A percentile compares a stretch with the other conserved stretches of the same genome.
These are phyloP conservation scores for Daldinia vernicosa DNA, from an alignment of 495 filamentous ascomycete genomes.

Conservation along the genomic window DNA sequence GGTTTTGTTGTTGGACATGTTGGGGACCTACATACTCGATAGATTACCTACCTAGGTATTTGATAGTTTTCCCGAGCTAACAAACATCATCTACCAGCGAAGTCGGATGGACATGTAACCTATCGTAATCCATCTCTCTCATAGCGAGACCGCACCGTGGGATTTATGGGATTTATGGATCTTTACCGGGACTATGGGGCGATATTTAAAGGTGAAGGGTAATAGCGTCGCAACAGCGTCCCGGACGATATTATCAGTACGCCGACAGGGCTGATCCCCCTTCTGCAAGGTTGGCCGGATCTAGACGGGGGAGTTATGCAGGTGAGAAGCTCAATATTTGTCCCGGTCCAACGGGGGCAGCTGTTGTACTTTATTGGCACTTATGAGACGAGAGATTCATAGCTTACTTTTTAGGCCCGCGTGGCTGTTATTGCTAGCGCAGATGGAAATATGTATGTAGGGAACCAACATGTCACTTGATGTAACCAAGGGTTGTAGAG, in stretches of 20 bases:
- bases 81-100: slow-evolving; percentile 4
- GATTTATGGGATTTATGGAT: not conserved
- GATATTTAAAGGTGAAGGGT: not conserved
- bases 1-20: slow-evolving; percentile 12
- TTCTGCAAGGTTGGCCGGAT: slow-evolving; percentile 22
- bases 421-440: slow-evolving; percentile 21
- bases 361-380: not conserved
- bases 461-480: slow-evolving; percentile 24
- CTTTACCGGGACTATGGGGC: not conserved
- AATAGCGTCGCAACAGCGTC: not conserved
- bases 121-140: not conserved
- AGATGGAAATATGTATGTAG: slow-evolving; percentile 7
- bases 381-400: slow-evolving; percentile 4
- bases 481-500: slow-evolving; percentile 12
- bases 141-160: slow-evolving; percentile 2
- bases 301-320: slow-evolving; percentile 13
- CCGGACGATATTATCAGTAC: not conserved
- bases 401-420: slow-evolving; percentile 3
- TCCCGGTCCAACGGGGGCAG: slow-evolving; percentile 7
- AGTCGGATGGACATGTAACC: slow-evolving; percentile 8
- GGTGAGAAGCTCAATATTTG: slow-evolving; percentile 11
- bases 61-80: slow-evolving; percentile 2
- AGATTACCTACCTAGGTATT: not conserved
- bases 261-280: slow-evolving; percentile 19
- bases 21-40: slow-evolving; percentile 10